Percentiles rank a stretch among this genome's conserved stretches.
phyloP scores from a whole-genome alignment of 768 basidiomycete species.

The Boletellus ananas region DNA sequence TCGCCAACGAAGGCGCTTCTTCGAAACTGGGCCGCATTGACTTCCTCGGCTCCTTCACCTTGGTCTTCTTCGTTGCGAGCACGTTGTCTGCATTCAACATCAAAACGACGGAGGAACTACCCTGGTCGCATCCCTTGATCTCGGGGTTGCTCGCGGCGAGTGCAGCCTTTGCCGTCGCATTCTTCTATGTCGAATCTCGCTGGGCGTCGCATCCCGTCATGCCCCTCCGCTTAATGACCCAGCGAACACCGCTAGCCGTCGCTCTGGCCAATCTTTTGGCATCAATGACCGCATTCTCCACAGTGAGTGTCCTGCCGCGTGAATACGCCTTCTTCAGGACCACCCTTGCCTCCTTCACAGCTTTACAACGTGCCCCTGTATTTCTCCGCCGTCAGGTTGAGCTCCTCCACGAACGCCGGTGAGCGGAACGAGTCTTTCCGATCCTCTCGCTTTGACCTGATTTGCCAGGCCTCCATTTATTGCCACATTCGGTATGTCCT shows the following conservation, averaged over 20 bases:
- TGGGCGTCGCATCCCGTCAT: conserved; percentile 85
- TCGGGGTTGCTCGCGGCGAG: conserved; percentile 61
- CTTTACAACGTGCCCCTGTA: conserved; percentile 89
- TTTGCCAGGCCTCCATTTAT: conserved; percentile 69
- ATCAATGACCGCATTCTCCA: conserved; percentile 77
- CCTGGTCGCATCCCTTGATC: conserved; percentile 73
- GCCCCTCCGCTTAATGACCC: conserved; percentile 74
- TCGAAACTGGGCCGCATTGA: conserved; percentile 80
- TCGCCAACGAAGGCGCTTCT: conserved; percentile 52
- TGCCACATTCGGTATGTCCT: conserved; percentile 79
- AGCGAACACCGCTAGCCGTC: conserved; percentile 78
- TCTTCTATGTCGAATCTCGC: conserved; percentile 75
- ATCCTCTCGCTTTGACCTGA: conserved; percentile 7
- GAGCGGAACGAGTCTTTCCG: conserved; percentile 20
- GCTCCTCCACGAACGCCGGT: conserved; percentile 71
- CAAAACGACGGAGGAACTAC: conserved; percentile 72
- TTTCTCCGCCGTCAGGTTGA: conserved; percentile 76
- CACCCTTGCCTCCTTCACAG: conserved; percentile 30
- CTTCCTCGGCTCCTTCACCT: conserved; percentile 75
- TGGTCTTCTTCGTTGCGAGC: conserved; percentile 66
- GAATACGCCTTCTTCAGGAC: background rate
- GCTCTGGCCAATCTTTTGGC: conserved; percentile 76
- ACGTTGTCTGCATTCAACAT: conserved; percentile 75
- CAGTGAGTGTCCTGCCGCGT: conserved; percentile 41
- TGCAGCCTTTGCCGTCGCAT: conserved; percentile 49